Evolutionary conservation across 1,284 basidiomycete species (phyloP).

Genomic region (Peniophora sp.): DNA sequence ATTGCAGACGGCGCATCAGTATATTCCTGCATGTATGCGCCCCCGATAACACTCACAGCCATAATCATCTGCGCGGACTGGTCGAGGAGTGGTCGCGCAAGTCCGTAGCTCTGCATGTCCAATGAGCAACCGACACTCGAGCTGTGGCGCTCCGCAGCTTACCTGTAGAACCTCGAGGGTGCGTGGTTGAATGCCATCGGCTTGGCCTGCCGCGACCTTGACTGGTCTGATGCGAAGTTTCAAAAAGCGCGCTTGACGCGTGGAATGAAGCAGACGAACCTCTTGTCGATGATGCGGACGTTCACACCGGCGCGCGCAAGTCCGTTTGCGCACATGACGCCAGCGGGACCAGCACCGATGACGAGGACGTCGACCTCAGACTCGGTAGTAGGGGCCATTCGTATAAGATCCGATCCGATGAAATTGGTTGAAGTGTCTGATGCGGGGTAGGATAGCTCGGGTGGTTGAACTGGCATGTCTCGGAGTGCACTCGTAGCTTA

Average conservation of each 20-base stretch:
- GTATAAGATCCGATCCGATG: no score
- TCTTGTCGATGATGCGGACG: slow-evolving; percentile 60
- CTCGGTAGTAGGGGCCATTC: slow-evolving; percentile 11
- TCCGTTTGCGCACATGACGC: slow-evolving; percentile 57
- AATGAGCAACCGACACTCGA: not conserved
- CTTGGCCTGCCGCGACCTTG: slow-evolving; percentile 62
- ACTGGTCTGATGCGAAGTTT: slow-evolving; percentile 30
- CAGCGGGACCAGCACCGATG: slow-evolving; percentile 50
- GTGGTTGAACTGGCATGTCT: no score
- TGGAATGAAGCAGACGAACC: slow-evolving; percentile 26
- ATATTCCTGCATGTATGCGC: not conserved
- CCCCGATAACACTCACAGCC: slow-evolving; percentile 36
- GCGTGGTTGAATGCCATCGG: slow-evolving; percentile 72
- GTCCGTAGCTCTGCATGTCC: slow-evolving; percentile 57
- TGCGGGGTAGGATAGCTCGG: no score
- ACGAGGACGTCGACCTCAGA: slow-evolving; percentile 47
- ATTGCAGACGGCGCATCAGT: not conserved
- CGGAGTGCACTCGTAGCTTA: no score
- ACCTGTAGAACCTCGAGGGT: slow-evolving; percentile 75
- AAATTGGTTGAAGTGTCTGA: no score
- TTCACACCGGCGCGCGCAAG: slow-evolving; percentile 52
- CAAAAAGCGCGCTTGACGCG: not conserved
- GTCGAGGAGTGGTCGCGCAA: slow-evolving; percentile 52
- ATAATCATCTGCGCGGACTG: slow-evolving; percentile 66
- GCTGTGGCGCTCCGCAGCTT: not conserved